Percentiles rank a stretch among this genome's conserved stretches.
Evolutionary conservation across 805 yeast species (phyloP).

Genomic region (Candida namnaoensis): DNA sequence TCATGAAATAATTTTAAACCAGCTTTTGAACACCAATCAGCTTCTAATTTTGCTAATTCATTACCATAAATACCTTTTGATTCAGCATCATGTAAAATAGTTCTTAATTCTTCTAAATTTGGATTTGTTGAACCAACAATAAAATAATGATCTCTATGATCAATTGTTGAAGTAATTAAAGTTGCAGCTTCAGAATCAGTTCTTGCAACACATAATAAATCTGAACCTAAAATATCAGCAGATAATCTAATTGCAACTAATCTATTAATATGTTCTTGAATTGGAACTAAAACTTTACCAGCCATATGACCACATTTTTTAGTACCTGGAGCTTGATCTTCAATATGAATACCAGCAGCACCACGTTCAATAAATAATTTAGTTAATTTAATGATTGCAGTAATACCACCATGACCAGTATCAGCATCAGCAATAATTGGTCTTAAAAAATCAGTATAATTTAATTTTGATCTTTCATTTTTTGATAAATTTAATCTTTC

Average conservation of each 20-base stretch:
- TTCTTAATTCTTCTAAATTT: slow-evolving; percentile 61
- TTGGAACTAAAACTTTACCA: slow-evolving; percentile 95
- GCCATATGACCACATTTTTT: slow-evolving; percentile 99
- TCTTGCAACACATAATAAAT: slow-evolving; percentile 84
- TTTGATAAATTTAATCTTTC: slow-evolving; percentile 38
- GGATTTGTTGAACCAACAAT: slow-evolving; percentile 89
- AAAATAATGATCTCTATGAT: slow-evolving; percentile 89
- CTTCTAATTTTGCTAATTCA: slow-evolving; percentile 64
- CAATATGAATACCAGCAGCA: slow-evolving; percentile 98
- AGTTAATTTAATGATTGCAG: slow-evolving; percentile 92
- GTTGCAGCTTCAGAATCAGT: slow-evolving; percentile 98
- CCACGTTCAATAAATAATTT: slow-evolving; percentile 96
- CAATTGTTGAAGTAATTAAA: slow-evolving; percentile 86
- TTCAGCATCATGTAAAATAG: slow-evolving; percentile 80
- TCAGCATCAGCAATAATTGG: slow-evolving; percentile 98
- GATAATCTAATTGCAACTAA: slow-evolving; percentile 89
- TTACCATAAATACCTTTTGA: slow-evolving; percentile 61
- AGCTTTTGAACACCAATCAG: slow-evolving; percentile 75
- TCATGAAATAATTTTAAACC: slow-evolving; percentile 84
- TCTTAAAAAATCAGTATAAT: slow-evolving; percentile 78
- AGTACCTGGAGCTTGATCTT: slow-evolving; percentile 98
- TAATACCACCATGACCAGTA: slow-evolving; percentile 98
- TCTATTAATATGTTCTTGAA: slow-evolving; percentile 94
- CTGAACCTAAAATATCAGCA: slow-evolving; percentile 88
- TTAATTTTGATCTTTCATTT: slow-evolving; percentile 65